Conservation (phyloP, 495 filamentous ascomycete genomes). For the Glutinoglossum americanum region DNA sequence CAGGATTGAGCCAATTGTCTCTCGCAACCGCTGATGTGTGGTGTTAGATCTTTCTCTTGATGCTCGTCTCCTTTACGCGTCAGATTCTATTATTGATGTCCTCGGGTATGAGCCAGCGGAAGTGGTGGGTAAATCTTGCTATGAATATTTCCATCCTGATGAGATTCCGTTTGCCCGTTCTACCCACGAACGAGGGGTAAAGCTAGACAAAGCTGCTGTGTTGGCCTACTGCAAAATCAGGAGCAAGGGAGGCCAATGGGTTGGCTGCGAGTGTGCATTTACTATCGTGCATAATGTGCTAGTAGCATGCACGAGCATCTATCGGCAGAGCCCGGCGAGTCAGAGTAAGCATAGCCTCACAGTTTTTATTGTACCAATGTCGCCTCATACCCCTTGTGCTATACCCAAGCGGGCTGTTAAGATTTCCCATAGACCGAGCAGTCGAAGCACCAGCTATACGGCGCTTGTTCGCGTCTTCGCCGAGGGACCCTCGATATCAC, state of each 20-base stretch:
- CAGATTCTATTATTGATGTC: constrained; percentile 63
- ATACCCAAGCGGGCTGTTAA: neutral
- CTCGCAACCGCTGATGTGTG: constrained; percentile 6
- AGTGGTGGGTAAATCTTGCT: constrained; percentile 55
- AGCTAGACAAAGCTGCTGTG: constrained; percentile 68
- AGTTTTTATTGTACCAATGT: neutral
- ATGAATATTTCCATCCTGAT: constrained; percentile 72
- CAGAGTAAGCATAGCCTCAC: constrained; percentile 37
- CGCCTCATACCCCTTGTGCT: neutral
- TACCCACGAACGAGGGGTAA: constrained; percentile 49
- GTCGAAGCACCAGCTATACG: constrained; percentile 62
- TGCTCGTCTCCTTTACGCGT: constrained; percentile 65
- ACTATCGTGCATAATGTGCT: constrained; percentile 74
- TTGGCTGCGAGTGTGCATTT: constrained; percentile 77
- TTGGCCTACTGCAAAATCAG: constrained; percentile 58
- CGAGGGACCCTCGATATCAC: constrained; percentile 69
- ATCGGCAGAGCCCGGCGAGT: constrained; percentile 44
- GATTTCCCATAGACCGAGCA: constrained; percentile 36
- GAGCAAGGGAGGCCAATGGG: constrained; percentile 46
- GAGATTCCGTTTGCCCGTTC: constrained; percentile 56
- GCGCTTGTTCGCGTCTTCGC: constrained; percentile 59
- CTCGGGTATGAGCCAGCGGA: constrained; percentile 60
- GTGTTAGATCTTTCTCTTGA: constrained; percentile 45
- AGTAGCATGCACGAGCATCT: constrained; percentile 69
- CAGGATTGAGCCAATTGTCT: neutral